These are phyloP conservation scores for Bipolaris cookei DNA, from an alignment of 2,329 filamentous ascomycete species.

Conservation along the genomic window DNA sequence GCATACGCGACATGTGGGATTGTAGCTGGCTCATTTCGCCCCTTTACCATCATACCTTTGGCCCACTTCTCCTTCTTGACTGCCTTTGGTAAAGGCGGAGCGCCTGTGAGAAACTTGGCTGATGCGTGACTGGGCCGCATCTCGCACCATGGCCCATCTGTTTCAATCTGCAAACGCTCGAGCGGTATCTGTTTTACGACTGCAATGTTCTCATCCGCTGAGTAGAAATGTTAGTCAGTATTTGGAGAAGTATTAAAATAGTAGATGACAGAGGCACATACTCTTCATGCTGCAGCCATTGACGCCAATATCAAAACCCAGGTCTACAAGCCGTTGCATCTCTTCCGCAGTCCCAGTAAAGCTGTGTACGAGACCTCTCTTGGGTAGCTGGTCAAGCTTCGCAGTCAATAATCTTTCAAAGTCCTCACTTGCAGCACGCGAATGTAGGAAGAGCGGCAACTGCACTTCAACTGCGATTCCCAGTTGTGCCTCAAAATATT, in stretches of 20 bases:
- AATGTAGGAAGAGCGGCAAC: conserved; percentile 90
- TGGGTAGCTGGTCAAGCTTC: conserved; percentile 69
- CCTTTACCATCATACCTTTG: conserved; percentile 88
- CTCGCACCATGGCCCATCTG: conserved; percentile 96
- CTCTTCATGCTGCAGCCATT: conserved; percentile 97
- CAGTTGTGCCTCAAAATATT: conserved; percentile 84
- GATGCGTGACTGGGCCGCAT: conserved; percentile 88
- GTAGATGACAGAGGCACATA: conserved; percentile 14
- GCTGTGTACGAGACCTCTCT: conserved; percentile 86
- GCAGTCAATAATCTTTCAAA: conserved; percentile 71
- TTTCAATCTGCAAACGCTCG: conserved; percentile 88
- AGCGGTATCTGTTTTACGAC: conserved; percentile 82
- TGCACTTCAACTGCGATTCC: conserved; percentile 77
- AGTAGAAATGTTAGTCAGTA: background rate
- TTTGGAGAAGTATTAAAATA: background rate
- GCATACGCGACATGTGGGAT: conserved; percentile 89
- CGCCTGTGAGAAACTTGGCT: conserved; percentile 72
- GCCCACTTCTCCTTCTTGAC: conserved; percentile 98
- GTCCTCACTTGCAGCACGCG: conserved; percentile 82
- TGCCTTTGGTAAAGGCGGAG: conserved; percentile 75
- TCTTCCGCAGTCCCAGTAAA: conserved; percentile 91
- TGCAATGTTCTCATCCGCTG: conserved; percentile 71
- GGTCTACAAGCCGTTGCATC: conserved; percentile 77
- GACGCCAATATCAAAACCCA: conserved; percentile 90
- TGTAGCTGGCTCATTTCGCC: conserved; percentile 88